Evolutionary conservation across 371 early-diverging fungal genomes (phyloP), one percentile per base, ranked within the genome.

Genomic region (Blyttiomyces sp.): DNA sequence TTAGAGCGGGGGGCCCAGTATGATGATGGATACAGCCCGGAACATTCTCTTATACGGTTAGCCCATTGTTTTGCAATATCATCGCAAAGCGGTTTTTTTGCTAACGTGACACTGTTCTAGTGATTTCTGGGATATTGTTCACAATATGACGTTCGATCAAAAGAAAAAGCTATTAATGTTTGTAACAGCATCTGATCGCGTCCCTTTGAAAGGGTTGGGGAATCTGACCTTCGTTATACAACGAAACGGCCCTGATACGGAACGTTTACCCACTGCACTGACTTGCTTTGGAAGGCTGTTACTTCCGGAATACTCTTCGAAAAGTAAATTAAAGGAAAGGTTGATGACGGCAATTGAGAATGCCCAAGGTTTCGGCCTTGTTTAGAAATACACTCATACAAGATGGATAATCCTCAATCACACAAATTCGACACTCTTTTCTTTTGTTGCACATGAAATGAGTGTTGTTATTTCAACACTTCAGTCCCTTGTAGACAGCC

Each of bases 171-270:
- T 99, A 16, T 72, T 99, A 11, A 90, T 90, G 55, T 99, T 99
- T 84, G 93, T 94, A 0, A 99, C 99, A 5, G 98, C 98, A 28
- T 92, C 91, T 35, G 98, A 98, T 73, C 84, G 99, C 21, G 92
- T 93, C 2, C 99, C 99, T 0, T 86, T 96, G 24, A 91, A 92
- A 13, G 98, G 99, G 0, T 75, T 96, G 9, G 85, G 88, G 50
- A 87, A 90, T 53, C 68, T 98, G 33, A 88, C 87, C 33, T 93
- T 99, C 82, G 94, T 96, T 3, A 92, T 99, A 64, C 92, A 95
- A 60, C 90, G 93, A 69, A 98, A 98, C 59, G 99, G 99, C 1
- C 94, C 93, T 6, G 98, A 99, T 74, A 93, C 96, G 0, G 91
- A 94, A 44, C 71, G 92, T 66, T 57, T 82, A 23, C 82, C 82